These are phyloP conservation scores for Cephaloascus albidus DNA, from an alignment of 805 yeast species.

Conservation along the genomic window DNA sequence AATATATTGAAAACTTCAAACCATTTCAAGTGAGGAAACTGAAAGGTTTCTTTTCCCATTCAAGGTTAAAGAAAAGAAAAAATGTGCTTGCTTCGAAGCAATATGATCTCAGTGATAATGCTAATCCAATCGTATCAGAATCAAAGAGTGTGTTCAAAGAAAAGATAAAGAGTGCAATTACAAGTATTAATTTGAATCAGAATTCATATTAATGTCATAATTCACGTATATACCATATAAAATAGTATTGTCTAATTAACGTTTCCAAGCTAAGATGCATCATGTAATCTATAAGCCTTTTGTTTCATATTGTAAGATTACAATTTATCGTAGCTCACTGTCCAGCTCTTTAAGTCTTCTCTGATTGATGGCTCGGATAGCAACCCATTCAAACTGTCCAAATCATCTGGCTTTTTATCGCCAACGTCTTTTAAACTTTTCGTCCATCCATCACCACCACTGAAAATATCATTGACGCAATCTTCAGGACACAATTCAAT, in stretches of 20 bases:
- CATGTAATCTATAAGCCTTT: no score
- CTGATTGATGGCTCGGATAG: constrained; percentile 18
- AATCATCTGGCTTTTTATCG: background rate
- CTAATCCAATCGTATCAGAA: background rate
- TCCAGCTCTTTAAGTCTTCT: constrained; percentile 33
- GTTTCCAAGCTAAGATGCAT: no score
- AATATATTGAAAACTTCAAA: no score
- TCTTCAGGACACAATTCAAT: constrained; percentile 57
- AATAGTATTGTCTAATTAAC: no score
- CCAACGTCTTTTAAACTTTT: background rate
- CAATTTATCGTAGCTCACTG: no score
- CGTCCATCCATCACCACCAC: constrained; percentile 53
- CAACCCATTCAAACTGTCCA: constrained; percentile 1
- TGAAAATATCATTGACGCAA: constrained; percentile 66
- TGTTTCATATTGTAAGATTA: no score
- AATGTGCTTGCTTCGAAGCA: no score
- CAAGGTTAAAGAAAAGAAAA: no score
- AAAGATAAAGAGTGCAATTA: background rate
- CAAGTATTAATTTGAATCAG: background rate
- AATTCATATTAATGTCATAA: background rate
- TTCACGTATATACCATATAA: no score
- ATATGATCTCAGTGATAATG: no score
- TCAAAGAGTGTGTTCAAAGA: background rate
- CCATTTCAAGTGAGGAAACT: no score
- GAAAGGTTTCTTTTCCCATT: no score